These are phyloP conservation scores for Coemansia sp. DNA, from an alignment of 192 early-diverging fungal species.

Conservation along the genomic window DNA sequence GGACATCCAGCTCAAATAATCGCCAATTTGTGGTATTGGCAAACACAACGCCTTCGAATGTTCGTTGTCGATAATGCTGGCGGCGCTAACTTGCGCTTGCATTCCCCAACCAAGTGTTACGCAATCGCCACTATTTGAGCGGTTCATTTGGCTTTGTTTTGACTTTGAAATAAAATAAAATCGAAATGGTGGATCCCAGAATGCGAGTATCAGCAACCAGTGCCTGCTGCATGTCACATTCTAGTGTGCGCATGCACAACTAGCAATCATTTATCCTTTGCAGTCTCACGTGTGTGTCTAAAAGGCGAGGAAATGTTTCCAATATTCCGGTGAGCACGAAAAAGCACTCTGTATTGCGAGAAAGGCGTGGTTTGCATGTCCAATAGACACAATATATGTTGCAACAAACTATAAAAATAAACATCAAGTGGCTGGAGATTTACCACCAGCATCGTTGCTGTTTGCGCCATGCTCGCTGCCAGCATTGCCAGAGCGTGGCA, in stretches of 20 bases:
- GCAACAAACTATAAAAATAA: too few relatives aligned
- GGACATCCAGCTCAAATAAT: not conserved
- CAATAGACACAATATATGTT: not conserved
- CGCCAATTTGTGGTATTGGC: not conserved
- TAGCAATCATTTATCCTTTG: slow-evolving; percentile 9
- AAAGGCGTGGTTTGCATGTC: not conserved
- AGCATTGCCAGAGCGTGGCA: slow-evolving; percentile 55
- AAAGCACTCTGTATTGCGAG: not conserved
- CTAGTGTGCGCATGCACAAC: not conserved
- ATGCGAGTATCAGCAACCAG: not conserved
- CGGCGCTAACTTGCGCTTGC: not conserved
- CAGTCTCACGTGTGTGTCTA: not conserved
- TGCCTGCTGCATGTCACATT: not conserved
- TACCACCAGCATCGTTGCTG: not conserved
- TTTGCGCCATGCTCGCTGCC: slow-evolving; percentile 2
- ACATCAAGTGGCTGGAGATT: too few relatives aligned
- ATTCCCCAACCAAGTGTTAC: not conserved
- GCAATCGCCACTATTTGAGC: not conserved
- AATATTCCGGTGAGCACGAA: not conserved
- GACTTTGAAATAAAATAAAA: not conserved
- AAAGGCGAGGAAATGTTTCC: not conserved
- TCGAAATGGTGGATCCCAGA: not conserved
- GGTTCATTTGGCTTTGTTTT: not conserved
- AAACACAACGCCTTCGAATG: not conserved
- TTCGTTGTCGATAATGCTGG: too few relatives aligned